Evolutionary conservation across 2,329 filamentous ascomycete species (phyloP).

Genomic region (Claviceps sp.): DNA sequence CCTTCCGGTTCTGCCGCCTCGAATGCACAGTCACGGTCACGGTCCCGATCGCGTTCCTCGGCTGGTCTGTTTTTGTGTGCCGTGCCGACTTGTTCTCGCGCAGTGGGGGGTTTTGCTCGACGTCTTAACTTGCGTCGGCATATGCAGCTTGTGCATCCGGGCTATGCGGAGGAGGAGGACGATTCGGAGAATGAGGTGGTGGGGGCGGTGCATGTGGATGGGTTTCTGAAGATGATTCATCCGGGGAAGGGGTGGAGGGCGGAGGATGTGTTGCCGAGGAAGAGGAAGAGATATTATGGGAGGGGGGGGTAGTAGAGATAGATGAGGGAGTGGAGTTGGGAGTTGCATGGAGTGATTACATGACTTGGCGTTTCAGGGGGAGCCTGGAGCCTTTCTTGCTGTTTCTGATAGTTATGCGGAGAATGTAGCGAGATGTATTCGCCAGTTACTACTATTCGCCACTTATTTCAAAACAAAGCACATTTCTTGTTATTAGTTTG

Average conservation of each 20-base stretch:
- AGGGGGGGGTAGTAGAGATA: constrained; percentile 3
- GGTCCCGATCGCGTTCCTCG: constrained; percentile 14
- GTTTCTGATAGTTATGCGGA: no score
- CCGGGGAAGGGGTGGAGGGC: constrained; percentile 34
- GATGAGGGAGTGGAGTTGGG: constrained; percentile 2
- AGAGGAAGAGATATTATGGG: constrained; percentile 16
- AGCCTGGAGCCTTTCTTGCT: neutral
- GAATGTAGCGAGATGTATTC: no score
- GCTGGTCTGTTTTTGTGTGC: constrained; percentile 23
- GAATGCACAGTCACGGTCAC: neutral
- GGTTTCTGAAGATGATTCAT: constrained; percentile 47
- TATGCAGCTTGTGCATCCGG: constrained; percentile 24
- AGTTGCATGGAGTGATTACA: neutral
- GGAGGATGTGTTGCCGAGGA: constrained; percentile 17
- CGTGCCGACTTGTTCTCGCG: constrained; percentile 22
- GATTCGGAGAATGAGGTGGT: constrained; percentile 39
- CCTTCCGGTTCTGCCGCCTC: neutral
- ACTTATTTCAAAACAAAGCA: no score
- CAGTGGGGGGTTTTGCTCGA: constrained; percentile 22
- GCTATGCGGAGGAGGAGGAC: constrained; percentile 20
- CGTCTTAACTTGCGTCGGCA: constrained; percentile 25
- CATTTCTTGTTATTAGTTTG: no score
- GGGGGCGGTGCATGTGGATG: constrained; percentile 54
- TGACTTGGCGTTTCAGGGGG: neutral
- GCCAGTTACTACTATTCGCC: no score